A percentile compares a stretch with the other conserved stretches of the same genome.
Conservation (phyloP, 768 basidiomycete species). For the Tulasnella calospora region DNA sequence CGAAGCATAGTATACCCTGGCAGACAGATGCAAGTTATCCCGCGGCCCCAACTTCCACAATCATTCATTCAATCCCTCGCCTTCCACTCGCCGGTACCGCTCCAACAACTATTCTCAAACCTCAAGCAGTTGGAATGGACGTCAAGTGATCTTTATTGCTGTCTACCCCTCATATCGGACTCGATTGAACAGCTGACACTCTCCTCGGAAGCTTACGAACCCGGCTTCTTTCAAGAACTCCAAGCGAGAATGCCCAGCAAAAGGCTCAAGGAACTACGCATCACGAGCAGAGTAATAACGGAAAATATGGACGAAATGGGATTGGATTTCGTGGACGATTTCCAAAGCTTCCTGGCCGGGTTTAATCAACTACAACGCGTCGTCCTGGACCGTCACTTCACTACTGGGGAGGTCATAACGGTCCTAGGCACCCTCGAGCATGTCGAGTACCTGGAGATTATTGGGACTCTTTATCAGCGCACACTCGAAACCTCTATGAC, state of each 20-base stretch:
- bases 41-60: background rate
- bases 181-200: conserved; percentile 3
- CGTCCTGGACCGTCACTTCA: background rate
- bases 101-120: background rate
- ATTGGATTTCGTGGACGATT: background rate
- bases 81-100: background rate
- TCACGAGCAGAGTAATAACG: background rate
- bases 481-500: background rate
- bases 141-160: background rate
- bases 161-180: background rate
- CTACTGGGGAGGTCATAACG: background rate
- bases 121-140: background rate
- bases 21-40: background rate
- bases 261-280: background rate
- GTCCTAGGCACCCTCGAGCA: background rate
- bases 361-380: background rate
- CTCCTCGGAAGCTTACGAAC: background rate
- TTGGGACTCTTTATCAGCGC: background rate
- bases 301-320: background rate
- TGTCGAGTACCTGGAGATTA: background rate
- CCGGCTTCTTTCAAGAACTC: conserved; percentile 10
- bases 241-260: background rate
- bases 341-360: background rate
- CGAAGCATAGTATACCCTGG: background rate
- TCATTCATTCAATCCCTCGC: background rate